Evolutionary conservation across 306 rosid genomes (phyloP).

Genomic region (Styphnolobium japonicum): DNA sequence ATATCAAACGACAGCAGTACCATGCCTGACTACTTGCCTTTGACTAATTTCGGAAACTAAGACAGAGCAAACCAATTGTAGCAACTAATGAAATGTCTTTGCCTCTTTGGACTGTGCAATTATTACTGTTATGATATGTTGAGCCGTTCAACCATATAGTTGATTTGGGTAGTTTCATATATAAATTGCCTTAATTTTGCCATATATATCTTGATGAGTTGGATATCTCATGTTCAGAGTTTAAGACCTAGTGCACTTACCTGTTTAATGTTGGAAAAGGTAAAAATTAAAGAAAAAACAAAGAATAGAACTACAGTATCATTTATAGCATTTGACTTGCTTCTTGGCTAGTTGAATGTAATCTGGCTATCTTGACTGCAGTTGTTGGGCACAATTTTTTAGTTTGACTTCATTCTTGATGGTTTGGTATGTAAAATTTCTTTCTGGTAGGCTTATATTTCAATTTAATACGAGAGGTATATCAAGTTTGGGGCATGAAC

Average conservation of each 20-base stretch:
- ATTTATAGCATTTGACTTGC: neutral
- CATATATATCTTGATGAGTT: neutral
- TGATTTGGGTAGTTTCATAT: conserved; percentile 2
- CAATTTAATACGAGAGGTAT: neutral
- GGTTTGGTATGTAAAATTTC: neutral
- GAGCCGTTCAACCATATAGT: neutral
- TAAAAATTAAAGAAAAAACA: neutral
- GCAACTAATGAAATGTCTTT: neutral
- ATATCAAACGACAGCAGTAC: conserved; percentile 1
- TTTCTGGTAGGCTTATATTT: neutral
- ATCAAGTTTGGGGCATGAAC: neutral
- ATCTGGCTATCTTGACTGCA: neutral
- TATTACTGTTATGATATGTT: neutral
- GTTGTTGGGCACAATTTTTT: neutral
- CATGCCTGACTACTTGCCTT: neutral
- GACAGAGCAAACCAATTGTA: neutral
- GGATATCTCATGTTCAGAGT: neutral
- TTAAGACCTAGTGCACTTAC: neutral
- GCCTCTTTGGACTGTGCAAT: neutral
- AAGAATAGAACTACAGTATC: neutral
- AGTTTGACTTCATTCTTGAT: neutral
- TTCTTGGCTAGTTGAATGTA: conserved; percentile 12
- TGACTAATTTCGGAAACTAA: neutral
- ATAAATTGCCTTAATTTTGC: neutral
- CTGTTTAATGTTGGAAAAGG: neutral